phyloP scores from a whole-genome alignment of 169 alveolate species.

The Cryptosporidium canis region DNA sequence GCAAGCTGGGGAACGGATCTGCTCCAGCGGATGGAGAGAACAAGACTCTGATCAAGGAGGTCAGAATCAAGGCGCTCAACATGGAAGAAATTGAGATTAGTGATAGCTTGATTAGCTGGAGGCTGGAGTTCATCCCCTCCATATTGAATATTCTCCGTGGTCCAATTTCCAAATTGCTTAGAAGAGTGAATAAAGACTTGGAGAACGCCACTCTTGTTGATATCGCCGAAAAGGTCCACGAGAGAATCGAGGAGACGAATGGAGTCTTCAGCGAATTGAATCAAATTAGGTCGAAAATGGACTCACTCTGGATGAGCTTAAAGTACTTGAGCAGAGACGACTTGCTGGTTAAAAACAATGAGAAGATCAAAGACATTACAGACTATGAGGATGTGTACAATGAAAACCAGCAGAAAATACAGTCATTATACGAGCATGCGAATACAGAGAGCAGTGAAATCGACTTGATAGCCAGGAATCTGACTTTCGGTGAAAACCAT shows the following conservation, averaged over 20 bases:
- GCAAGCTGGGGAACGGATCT: background rate
- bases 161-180: constrained; percentile 4
- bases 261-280: background rate
- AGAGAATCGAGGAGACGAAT: background rate
- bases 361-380: constrained; percentile 4
- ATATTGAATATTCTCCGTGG: background rate
- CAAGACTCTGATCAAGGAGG: background rate
- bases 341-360: background rate
- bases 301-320: constrained; percentile 13
- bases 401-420: constrained; percentile 6
- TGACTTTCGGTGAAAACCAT: background rate
- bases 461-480: background rate
- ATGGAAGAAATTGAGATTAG: background rate
- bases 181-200: background rate
- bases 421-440: background rate
- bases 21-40: background rate
- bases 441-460: background rate
- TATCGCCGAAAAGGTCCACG: background rate
- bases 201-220: background rate
- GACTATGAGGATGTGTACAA: background rate
- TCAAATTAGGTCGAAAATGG: constrained; percentile 1
- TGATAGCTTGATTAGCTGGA: background rate
- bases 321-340: constrained; percentile 29
- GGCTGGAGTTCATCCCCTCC: background rate
- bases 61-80: background rate